Conservation (phyloP, 1,284 basidiomycete species). For the Takashimella koratensis region DNA sequence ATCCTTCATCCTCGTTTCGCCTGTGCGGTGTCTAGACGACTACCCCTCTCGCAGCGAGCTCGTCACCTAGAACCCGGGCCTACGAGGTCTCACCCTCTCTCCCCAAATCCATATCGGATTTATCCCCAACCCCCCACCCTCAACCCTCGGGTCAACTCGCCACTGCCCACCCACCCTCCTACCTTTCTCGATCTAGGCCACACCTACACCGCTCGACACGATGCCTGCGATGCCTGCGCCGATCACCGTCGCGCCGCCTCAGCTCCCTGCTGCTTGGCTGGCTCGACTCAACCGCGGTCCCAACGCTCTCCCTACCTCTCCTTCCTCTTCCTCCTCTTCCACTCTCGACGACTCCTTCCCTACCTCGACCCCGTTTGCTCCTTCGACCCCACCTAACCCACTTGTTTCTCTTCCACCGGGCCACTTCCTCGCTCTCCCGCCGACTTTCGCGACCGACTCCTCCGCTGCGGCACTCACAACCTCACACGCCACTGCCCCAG, state of each 20-base stretch:
- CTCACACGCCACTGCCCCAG: conserved; percentile 34
- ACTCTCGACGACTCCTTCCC: too few relatives aligned
- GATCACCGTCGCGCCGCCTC: background rate
- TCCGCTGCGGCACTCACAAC: conserved; percentile 35
- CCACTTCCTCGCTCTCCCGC: conserved; percentile 66
- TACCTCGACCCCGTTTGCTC: background rate
- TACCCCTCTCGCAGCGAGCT: too few relatives aligned
- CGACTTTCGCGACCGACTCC: conserved; percentile 36
- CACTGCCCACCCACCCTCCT: background rate
- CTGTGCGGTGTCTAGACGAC: too few relatives aligned
- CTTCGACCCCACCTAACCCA: background rate
- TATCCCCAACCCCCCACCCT: background rate
- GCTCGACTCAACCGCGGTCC: background rate
- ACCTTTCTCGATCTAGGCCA: background rate
- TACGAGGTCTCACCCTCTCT: background rate
- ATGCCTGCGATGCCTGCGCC: background rate
- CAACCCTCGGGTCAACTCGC: background rate
- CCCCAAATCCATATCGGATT: background rate
- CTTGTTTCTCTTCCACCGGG: conserved; percentile 49
- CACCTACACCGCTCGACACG: background rate
- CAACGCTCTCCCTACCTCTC: background rate
- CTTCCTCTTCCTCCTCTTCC: background rate
- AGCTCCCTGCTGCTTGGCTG: background rate
- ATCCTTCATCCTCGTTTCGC: too few relatives aligned
- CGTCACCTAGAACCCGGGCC: too few relatives aligned